These are phyloP conservation scores for Suillus luteus DNA, from an alignment of 768 basidiomycete genomes.

Conservation along the genomic window DNA sequence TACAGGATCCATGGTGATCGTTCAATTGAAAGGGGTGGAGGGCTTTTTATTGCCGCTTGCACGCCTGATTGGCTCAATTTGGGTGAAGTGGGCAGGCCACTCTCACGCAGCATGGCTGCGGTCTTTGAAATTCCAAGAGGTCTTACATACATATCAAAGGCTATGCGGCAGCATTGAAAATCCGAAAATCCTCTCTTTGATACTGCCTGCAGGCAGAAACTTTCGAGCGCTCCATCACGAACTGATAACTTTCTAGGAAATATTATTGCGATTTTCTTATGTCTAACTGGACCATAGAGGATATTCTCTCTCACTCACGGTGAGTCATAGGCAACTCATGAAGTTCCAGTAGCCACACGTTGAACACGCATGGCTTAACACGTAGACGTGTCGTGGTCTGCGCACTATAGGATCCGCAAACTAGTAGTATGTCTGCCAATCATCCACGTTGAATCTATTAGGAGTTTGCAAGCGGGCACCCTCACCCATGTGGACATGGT, in stretches of 20 bases:
- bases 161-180: not conserved
- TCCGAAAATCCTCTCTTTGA: not conserved
- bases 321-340: conserved; percentile 22
- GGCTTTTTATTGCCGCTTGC: conserved; percentile 27
- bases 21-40: conserved; percentile 31
- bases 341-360: conserved; percentile 17
- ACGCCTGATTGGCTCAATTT: conserved; percentile 15
- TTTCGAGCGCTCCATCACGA: conserved; percentile 15
- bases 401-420: conserved; percentile 53
- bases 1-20: conserved; percentile 19
- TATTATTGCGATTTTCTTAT: conserved; percentile 41
- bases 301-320: conserved; percentile 49
- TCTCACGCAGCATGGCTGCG: conserved; percentile 13
- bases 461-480: conserved; percentile 41
- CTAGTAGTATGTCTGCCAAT: conserved; percentile 55
- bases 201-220: not conserved
- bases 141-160: not conserved
- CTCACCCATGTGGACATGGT: not conserved
- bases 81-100: conserved; percentile 12
- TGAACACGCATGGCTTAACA: conserved; percentile 24
- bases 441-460: conserved; percentile 35
- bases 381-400: conserved; percentile 61
- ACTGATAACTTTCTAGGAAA: conserved; percentile 40
- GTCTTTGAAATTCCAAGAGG: conserved; percentile 1
- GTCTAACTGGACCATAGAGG: conserved; percentile 34